Evolutionary conservation across 768 basidiomycete genomes (phyloP).

Genomic region (Suillus discolor): DNA sequence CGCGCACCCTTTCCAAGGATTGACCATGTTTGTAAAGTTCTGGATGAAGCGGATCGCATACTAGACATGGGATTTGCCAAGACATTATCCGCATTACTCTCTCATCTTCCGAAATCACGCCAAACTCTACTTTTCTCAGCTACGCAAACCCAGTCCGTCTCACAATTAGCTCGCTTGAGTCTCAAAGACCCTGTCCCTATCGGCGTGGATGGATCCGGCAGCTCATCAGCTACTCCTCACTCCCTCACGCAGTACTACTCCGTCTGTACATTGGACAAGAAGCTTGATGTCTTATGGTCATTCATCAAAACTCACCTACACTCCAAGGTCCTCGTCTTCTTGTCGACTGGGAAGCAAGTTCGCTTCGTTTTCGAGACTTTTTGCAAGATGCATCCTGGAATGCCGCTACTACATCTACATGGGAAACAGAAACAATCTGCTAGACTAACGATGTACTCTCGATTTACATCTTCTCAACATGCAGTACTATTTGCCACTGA

Average conservation of each 20-base stretch:
- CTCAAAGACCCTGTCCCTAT: constrained; percentile 81
- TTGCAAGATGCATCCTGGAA: constrained; percentile 92
- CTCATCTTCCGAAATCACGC: constrained; percentile 86
- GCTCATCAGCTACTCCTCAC: constrained; percentile 59
- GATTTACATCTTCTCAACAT: constrained; percentile 80
- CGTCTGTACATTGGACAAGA: constrained; percentile 79
- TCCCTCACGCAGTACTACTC: constrained; percentile 89
- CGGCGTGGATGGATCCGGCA: constrained; percentile 55
- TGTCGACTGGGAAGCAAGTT: constrained; percentile 96
- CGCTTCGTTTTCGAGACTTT: constrained; percentile 96
- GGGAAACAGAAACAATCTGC: constrained; percentile 97
- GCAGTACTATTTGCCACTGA: constrained; percentile 94
- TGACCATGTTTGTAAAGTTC: constrained; percentile 49
- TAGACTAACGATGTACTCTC: constrained; percentile 78
- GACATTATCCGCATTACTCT: constrained; percentile 88
- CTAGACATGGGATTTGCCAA: constrained; percentile 95
- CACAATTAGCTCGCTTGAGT: constrained; percentile 87
- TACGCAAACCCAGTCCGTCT: constrained; percentile 89
- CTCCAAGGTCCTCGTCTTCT: constrained; percentile 89
- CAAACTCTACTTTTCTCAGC: constrained; percentile 98
- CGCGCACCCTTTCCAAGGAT: not conserved
- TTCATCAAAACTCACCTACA: constrained; percentile 95
- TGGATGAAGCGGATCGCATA: constrained; percentile 96
- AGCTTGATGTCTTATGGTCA: constrained; percentile 89
- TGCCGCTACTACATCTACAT: constrained; percentile 90